Percentiles rank a stretch among this genome's conserved stretches.
Conservation (phyloP, 371 early-diverging fungal genomes). For the Mucor mucedo region DNA sequence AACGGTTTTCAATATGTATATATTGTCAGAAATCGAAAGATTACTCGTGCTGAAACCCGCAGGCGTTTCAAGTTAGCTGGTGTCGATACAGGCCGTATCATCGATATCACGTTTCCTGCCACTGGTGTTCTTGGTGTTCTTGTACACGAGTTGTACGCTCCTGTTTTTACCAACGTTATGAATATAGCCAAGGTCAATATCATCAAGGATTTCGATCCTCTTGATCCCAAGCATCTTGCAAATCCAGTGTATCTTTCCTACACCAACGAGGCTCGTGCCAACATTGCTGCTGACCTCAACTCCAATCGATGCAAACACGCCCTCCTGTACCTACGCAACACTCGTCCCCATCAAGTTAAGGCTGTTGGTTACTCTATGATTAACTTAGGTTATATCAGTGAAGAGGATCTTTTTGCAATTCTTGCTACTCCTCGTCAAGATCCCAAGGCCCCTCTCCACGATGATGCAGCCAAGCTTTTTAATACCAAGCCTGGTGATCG, state of each 20-base stretch:
- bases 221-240: not conserved
- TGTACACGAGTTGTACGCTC: not conserved
- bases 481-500: too few relatives aligned
- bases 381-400: not conserved
- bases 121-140: not conserved
- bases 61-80: too few relatives aligned
- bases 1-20: too few relatives aligned
- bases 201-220: not conserved
- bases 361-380: not conserved
- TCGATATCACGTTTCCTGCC: slow-evolving; percentile 15
- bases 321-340: not conserved
- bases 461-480: too few relatives aligned
- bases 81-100: too few relatives aligned
- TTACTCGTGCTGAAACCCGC: too few relatives aligned
- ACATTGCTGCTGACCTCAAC: not conserved
- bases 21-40: too few relatives aligned
- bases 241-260: not conserved
- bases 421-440: too few relatives aligned
- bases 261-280: not conserved
- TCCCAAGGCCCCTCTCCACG: too few relatives aligned
- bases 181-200: not conserved
- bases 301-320: not conserved
- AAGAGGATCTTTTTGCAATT: not conserved
- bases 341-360: not conserved
- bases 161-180: not conserved